phyloP scores from a whole-genome alignment of 345 rosid genomes.

The Hibiscus trionum region DNA sequence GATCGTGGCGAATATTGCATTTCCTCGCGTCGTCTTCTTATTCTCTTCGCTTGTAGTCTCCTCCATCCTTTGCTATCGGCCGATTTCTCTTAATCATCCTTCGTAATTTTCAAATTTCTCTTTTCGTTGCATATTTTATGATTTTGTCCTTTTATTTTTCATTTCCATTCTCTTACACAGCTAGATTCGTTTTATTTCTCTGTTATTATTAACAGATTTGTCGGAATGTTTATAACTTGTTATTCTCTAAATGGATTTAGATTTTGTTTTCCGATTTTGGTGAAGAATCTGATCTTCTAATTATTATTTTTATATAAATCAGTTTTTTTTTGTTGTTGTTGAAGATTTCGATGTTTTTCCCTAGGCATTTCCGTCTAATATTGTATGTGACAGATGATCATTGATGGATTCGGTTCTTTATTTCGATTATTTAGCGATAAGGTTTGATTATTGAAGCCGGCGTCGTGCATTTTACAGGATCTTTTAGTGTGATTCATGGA shows the following conservation, averaged over 20 bases:
- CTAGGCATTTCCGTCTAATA: background rate
- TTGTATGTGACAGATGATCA: background rate
- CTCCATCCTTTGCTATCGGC: background rate
- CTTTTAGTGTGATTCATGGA: constrained; percentile 5
- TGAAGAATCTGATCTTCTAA: background rate
- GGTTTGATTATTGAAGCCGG: constrained; percentile 3
- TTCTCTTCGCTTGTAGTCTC: constrained; percentile 16
- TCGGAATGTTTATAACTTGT: background rate
- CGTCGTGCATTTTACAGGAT: constrained; percentile 11
- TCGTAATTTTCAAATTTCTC: constrained; percentile 9
- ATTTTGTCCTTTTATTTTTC: background rate
- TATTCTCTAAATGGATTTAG: constrained; percentile 23
- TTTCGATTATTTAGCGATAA: background rate
- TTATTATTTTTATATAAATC: background rate
- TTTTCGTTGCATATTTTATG: background rate
- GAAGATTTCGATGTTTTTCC: constrained; percentile 26
- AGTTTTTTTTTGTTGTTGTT: background rate
- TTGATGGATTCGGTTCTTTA: constrained; percentile 3
- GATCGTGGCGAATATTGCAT: constrained; percentile 23
- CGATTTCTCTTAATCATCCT: background rate
- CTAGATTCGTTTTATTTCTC: background rate
- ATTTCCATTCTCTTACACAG: background rate
- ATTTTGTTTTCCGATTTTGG: background rate
- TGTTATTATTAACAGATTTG: background rate
- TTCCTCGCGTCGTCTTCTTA: constrained; percentile 7